These are phyloP conservation scores for Tetradesmus obliquus DNA, from an alignment of 139 green algal genomes.

Conservation along the genomic window DNA sequence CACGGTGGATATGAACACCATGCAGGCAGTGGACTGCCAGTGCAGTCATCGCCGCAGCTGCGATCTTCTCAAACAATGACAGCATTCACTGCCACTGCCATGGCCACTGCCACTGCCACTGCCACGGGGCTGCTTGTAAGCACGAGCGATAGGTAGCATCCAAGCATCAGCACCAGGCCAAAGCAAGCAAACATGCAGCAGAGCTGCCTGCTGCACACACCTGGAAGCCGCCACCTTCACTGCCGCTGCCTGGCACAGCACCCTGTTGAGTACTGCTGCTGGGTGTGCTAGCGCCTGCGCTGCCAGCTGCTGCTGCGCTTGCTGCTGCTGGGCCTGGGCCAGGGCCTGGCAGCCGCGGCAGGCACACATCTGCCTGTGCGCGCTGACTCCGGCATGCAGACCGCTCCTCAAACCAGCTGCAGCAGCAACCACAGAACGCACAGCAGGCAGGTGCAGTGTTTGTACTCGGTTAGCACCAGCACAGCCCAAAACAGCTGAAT, in stretches of 20 bases:
- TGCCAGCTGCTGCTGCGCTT: slow-evolving; percentile 1
- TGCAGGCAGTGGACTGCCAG: neutral
- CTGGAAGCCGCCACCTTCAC: neutral
- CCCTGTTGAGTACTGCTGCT: neutral
- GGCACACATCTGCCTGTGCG: slow-evolving; percentile 32
- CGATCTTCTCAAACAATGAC: neutral
- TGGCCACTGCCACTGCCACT: no score
- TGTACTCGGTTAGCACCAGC: neutral
- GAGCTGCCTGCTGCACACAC: neutral
- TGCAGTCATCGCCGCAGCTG: neutral
- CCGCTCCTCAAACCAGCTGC: slow-evolving; percentile 44
- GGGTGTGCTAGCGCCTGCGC: neutral
- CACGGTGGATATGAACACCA: neutral
- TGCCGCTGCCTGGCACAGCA: neutral
- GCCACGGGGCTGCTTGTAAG: neutral
- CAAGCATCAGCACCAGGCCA: neutral
- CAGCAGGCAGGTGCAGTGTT: neutral
- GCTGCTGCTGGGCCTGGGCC: neutral
- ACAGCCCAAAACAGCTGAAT: no score
- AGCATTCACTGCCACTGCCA: neutral
- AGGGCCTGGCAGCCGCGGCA: slow-evolving; percentile 29
- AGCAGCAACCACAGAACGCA: neutral
- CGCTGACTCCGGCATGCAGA: neutral
- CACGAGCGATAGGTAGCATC: neutral
- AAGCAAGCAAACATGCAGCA: neutral